Evolutionary conservation across 192 early-diverging fungal species (phyloP), one percentile per base, ranked within the genome.

Genomic region (Linnemannia zychae): DNA sequence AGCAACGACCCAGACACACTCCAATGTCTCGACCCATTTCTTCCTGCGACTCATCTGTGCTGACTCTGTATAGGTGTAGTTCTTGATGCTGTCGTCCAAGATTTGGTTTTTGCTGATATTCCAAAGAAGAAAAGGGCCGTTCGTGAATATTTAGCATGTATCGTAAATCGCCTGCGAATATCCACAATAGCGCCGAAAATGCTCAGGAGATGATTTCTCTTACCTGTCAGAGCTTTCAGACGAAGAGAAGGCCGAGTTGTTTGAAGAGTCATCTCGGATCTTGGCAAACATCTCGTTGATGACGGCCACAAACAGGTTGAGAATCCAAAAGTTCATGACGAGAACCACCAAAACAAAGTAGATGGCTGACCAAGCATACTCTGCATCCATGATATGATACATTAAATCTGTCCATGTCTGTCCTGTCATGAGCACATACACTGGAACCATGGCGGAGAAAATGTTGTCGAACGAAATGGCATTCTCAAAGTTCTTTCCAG

Each of bases 271-370:
- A 72, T 91, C 92, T 52, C 92, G 80, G n/a, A 93, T 90, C 80
- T 92, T 91, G 38, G 91, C 91, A 89, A 93, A 93, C 89, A 92
- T 90, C 81, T 91, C 89, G 37, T 88, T 92, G 77, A 92, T 92
- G 44, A 93, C 92, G 22, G 92, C 92, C n/a, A 93, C 82, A 72
- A 93, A 93, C 60, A 93, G 79, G 75, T 93, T 92, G 53, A 93
- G 78, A 57, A 93, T 84, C 92, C 91, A 92, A 76, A 91, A 92
- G 75, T 92, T 91, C 88, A 93, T 89, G n/a, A 93, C 86, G 34
- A 93, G 67, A 11, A 92, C 88, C 47, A 90, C 82, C 20, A 91
- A 40, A 18, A 93, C 87, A 80, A 92, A 93, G 67, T 90, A 93
- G 50, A 91, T 40, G 49, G 89, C 77, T 0, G 91, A 86, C 78